Base-by-base conservation (phyloP, 345 rosid genomes). In the Eucalyptus sp. region DNA sequence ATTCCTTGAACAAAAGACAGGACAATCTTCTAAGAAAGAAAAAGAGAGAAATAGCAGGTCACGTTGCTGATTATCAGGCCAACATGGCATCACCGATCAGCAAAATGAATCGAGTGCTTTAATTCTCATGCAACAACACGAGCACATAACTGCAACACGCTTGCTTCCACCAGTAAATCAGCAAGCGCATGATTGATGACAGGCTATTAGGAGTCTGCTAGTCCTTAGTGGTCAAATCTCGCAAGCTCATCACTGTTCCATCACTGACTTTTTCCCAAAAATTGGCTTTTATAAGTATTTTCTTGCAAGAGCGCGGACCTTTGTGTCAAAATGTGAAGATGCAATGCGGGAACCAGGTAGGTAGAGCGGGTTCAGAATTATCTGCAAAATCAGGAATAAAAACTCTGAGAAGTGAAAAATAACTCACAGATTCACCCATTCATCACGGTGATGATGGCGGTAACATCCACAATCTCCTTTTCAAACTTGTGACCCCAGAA, bases 231-330 rank as follows among this genome's bases (percentile, higher is more conserved):
- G 43, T 83, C 51, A 88, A 64, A 86, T 85, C 88, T 76, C 58
- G 87, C 91, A 81, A 56, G 86, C 86, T 87, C 66, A 58, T 64
- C 87, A 51, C 37, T 49, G 44, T 17, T 54, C 68, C 89, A 50
- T 54, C 46, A 56, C 60, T 27, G 52, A 50, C 86, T 83, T 24
- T 18, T 50, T 62, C 86, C 64, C 11, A n/a, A 41, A 12, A 3
- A 17, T 5, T 49, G 50, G 87, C 86, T 44, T 88, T 93, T 94
- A 98, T 9, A 96, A 91, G 90, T 97, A 95, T 89, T 98, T 98
- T 90, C 99, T 97, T 80, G 99, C 99, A 84, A 96, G 99, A 2
- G 97, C 97, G 5, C 99, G 98, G 29, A 97, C 98, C 93, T 98
- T 96, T 37, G 99, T 96, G 91, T 97, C 98, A 33, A 98, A 98